Conservation (phyloP, 2,329 filamentous ascomycete genomes). For the Xylaria sp. region DNA sequence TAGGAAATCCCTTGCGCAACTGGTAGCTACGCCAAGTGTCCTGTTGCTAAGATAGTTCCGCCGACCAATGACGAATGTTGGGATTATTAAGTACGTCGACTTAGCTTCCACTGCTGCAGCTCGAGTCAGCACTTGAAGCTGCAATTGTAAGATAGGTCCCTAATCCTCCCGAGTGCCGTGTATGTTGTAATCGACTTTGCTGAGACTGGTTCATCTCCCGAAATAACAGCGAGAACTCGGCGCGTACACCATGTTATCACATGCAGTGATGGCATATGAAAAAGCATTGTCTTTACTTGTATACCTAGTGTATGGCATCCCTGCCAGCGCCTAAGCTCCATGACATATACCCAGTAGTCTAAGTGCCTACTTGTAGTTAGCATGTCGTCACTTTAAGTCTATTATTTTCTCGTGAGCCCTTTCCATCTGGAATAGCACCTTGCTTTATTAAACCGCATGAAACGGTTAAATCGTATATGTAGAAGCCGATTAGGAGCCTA, state of each 20-base stretch:
- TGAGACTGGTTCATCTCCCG: not conserved
- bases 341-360: not conserved
- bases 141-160: not conserved
- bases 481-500: not conserved
- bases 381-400: not conserved
- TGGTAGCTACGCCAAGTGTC: not conserved
- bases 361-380: not conserved
- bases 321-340: not conserved
- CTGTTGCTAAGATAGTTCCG: not conserved
- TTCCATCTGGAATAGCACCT: not conserved
- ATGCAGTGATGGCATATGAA: not conserved
- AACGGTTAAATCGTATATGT: not conserved
- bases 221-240: conserved; percentile 18
- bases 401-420: too few relatives aligned
- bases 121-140: conserved; percentile 4
- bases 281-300: not conserved
- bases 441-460: not conserved
- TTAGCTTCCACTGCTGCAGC: conserved; percentile 2
- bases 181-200: not conserved
- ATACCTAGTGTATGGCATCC: not conserved
- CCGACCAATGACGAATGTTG: conserved; percentile 23
- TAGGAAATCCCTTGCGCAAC: conserved; percentile 10
- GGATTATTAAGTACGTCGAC: conserved; percentile 1
- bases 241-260: not conserved
- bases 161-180: not conserved